phyloP scores from a whole-genome alignment of 495 filamentous ascomycete species.

The Eremomyces bilateralis region DNA sequence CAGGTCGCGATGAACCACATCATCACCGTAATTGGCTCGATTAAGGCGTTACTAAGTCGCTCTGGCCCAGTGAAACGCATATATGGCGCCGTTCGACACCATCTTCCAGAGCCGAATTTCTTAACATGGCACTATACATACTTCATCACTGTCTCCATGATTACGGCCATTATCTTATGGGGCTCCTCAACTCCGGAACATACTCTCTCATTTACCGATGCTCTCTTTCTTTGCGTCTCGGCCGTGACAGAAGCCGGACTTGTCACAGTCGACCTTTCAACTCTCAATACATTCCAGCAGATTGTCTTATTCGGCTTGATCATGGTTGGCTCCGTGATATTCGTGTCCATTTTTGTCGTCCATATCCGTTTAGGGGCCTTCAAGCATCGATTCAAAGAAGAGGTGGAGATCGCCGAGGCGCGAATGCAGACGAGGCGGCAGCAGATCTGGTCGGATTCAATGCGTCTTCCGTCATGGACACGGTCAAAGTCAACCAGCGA shows the following conservation, averaged over 20 bases:
- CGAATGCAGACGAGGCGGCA: constrained; percentile 11
- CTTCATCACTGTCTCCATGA: constrained; percentile 43
- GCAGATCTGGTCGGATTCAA: too few relatives aligned
- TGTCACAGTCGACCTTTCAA: constrained; percentile 34
- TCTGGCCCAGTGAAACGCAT: too few relatives aligned
- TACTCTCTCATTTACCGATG: constrained; percentile 50
- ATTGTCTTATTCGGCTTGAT: constrained; percentile 49
- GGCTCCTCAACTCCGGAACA: constrained; percentile 35
- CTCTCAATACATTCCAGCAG: constrained; percentile 64
- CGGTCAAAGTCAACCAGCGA: too few relatives aligned
- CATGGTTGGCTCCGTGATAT: constrained; percentile 48
- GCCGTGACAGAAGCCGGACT: constrained; percentile 41
- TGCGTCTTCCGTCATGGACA: too few relatives aligned
- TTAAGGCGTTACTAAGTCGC: too few relatives aligned
- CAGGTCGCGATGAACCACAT: too few relatives aligned
- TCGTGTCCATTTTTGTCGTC: constrained; percentile 39
- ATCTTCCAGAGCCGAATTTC: constrained; percentile 23
- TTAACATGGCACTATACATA: constrained; percentile 61
- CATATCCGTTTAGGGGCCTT: constrained; percentile 48
- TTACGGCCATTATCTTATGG: constrained; percentile 54
- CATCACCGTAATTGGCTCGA: too few relatives aligned
- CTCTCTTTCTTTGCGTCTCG: constrained; percentile 35
- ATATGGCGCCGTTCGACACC: too few relatives aligned
- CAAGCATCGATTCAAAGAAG: constrained; percentile 22
- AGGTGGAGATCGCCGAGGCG: constrained; percentile 36